Conservation (phyloP, 83 land plant genomes). For the Picea engelmannii region DNA sequence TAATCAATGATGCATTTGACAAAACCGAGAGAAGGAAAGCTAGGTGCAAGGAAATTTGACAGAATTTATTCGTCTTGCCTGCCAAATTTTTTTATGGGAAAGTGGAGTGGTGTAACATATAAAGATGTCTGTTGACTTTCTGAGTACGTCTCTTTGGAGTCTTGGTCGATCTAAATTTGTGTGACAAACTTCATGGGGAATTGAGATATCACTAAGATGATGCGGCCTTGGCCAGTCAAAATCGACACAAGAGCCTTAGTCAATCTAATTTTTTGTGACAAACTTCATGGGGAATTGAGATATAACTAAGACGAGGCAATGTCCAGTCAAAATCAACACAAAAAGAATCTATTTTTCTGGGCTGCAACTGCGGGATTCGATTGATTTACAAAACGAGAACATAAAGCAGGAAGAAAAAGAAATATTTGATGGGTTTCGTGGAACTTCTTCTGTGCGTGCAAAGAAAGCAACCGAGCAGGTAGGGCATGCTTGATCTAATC, state of each 20-base stretch:
- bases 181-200: slow-evolving; percentile 6
- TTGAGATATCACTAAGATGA: neutral
- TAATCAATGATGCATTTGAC: neutral
- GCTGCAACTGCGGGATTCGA: no score
- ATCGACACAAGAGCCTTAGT: neutral
- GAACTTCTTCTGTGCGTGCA: neutral
- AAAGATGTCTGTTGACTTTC: neutral
- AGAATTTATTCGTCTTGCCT: neutral
- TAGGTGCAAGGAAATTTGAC: neutral
- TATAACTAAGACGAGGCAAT: neutral
- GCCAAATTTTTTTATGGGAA: neutral
- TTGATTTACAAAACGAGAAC: neutral
- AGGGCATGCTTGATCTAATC: neutral
- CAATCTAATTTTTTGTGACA: neutral
- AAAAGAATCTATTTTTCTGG: no score
- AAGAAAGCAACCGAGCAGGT: neutral
- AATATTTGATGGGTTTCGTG: neutral
- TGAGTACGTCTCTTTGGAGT: neutral
- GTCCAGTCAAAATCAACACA: slow-evolving; percentile 7
- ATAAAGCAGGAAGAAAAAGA: neutral
- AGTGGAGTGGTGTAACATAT: no score
- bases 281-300: neutral
- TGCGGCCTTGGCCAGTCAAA: no score
- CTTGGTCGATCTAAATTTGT: neutral
- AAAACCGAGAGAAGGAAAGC: neutral